phyloP scores from a whole-genome alignment of 108 stramenopile genomes.

The Discostella pseudostelligera region DNA sequence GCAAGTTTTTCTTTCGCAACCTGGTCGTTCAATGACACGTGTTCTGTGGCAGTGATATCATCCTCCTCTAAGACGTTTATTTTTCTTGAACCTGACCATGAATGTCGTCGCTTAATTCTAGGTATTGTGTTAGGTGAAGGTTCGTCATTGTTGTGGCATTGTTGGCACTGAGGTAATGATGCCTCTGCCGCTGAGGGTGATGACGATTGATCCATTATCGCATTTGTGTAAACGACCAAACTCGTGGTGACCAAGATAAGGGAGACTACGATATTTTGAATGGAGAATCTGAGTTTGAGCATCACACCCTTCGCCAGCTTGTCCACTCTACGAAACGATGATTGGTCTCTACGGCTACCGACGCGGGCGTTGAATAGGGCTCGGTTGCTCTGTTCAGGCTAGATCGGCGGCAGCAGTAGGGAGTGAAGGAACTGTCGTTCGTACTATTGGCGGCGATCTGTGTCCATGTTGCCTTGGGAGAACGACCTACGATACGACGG shows the following conservation, averaged over 20 bases:
- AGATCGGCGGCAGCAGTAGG: too few relatives aligned
- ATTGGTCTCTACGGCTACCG: too few relatives aligned
- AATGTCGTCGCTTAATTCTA: constrained; percentile 19
- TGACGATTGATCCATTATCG: constrained; percentile 10
- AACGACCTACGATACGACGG: too few relatives aligned
- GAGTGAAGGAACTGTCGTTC: too few relatives aligned
- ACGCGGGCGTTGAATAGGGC: too few relatives aligned
- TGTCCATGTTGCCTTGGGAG: too few relatives aligned
- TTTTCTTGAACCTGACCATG: constrained; percentile 45
- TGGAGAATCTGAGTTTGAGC: neutral
- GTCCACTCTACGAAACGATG: too few relatives aligned
- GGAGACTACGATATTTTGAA: constrained; percentile 5
- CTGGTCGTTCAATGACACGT: neutral
- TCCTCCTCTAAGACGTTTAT: constrained; percentile 32
- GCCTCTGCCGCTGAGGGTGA: neutral
- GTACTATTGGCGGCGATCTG: too few relatives aligned
- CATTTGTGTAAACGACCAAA: neutral
- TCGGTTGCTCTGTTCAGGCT: too few relatives aligned
- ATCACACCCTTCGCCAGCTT: neutral
- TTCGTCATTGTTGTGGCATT: constrained; percentile 7
- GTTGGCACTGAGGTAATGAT: constrained; percentile 3
- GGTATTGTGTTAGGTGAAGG: neutral
- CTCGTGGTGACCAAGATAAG: constrained; percentile 8
- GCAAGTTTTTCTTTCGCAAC: constrained; percentile 6
- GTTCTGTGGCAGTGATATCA: constrained; percentile 8